phyloP scores from a whole-genome alignment of 192 early-diverging fungal species.

The Backusella circina region DNA sequence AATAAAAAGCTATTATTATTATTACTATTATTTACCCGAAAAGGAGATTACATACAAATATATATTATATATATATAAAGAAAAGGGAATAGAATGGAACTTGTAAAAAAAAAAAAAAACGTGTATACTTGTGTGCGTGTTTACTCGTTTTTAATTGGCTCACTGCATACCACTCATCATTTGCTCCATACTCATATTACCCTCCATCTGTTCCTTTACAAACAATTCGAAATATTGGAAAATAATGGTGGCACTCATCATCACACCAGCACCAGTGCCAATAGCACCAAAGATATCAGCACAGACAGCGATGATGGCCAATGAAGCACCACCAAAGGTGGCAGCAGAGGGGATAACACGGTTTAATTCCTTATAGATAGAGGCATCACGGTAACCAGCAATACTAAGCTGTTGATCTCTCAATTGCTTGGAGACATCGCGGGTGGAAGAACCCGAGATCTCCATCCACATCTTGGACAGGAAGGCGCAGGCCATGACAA shows the following conservation, averaged over 20 bases:
- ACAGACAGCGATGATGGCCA: conserved; percentile 90
- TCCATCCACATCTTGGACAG: conserved; percentile 99
- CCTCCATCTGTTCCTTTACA: conserved; percentile 86
- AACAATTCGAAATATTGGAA: conserved; percentile 93
- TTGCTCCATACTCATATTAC: neutral
- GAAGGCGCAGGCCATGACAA: conserved; percentile 90
- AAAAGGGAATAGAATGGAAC: neutral
- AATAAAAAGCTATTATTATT: neutral
- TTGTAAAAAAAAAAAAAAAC: too few species aligned
- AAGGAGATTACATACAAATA: neutral
- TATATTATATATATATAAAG: neutral
- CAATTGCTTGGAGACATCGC: conserved; percentile 95
- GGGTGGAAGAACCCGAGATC: conserved; percentile 93
- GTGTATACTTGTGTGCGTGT: neutral
- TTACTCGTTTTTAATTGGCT: neutral
- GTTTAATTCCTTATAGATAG: conserved; percentile 99
- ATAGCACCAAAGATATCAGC: conserved; percentile 98
- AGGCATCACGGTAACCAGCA: conserved; percentile 88
- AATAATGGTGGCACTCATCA: conserved; percentile 77
- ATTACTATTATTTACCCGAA: too few species aligned
- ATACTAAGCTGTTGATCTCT: conserved; percentile 97
- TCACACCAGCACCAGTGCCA: conserved; percentile 98
- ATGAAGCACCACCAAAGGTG: conserved; percentile 93
- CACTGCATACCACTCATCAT: conserved; percentile 3
- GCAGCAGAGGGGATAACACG: conserved; percentile 97